Conservation (phyloP, 805 yeast species). For the Zygotorulaspora danielsina region DNA sequence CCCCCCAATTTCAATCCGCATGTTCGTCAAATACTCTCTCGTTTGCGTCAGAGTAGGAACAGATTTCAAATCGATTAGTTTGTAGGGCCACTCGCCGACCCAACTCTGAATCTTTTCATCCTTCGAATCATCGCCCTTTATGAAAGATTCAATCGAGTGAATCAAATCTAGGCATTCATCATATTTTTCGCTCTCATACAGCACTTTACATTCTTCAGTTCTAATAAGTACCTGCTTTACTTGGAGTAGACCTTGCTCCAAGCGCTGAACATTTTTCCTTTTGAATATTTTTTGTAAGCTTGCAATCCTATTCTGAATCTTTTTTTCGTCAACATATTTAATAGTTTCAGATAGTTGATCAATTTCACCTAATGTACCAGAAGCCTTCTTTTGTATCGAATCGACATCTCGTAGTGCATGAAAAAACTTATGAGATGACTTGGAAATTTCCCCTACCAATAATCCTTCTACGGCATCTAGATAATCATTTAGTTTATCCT, state of each 20-base stretch:
- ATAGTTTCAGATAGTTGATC: conserved; percentile 46
- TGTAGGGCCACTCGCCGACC: conserved; percentile 42
- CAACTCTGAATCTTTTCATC: conserved; percentile 29
- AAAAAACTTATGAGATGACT: conserved; percentile 80
- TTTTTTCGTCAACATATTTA: conserved; percentile 43
- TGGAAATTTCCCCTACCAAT: conserved; percentile 75
- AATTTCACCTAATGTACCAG: conserved; percentile 46
- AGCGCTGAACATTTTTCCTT: conserved; percentile 52
- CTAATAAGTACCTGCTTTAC: conserved; percentile 44
- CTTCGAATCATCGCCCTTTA: conserved; percentile 47
- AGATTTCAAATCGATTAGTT: conserved; percentile 30
- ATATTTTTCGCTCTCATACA: conserved; percentile 39
- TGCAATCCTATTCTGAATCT: conserved; percentile 48
- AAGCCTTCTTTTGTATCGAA: conserved; percentile 53
- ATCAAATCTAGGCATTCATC: conserved; percentile 55
- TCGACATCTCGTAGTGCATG: conserved; percentile 77
- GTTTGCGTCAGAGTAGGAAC: conserved; percentile 37
- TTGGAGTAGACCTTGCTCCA: conserved; percentile 58
- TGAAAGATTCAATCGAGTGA: conserved; percentile 51
- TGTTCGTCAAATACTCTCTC: conserved; percentile 48
- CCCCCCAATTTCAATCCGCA: conserved; percentile 64
- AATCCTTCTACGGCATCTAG: conserved; percentile 81
- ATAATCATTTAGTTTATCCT: conserved; percentile 75
- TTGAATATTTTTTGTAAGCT: conserved; percentile 48
- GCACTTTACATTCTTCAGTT: conserved; percentile 38